Conservation (phyloP, 1,284 basidiomycete species). For the Puccinia brachypodii region DNA sequence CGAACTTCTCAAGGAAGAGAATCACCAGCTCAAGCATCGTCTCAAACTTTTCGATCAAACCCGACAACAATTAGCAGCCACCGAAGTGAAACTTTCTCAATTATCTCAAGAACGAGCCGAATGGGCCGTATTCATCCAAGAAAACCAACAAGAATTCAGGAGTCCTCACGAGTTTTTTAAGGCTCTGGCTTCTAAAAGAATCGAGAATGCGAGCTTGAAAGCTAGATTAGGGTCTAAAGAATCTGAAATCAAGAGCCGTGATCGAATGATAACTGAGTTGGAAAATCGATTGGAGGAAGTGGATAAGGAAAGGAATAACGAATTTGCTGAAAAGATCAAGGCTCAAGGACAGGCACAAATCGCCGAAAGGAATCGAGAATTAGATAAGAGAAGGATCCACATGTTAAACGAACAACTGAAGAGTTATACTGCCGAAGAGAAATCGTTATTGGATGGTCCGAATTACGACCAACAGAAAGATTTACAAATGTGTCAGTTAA, state of each 20-base stretch:
- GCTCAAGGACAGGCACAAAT: slow-evolving; percentile 26
- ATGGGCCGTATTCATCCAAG: slow-evolving; percentile 41
- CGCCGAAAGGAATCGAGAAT: slow-evolving; percentile 25
- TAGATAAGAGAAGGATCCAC: slow-evolving; percentile 35
- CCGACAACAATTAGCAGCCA: slow-evolving; percentile 24
- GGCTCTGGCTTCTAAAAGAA: slow-evolving; percentile 10
- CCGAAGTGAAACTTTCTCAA: slow-evolving; percentile 39
- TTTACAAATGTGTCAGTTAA: slow-evolving; percentile 10
- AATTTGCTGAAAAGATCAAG: slow-evolving; percentile 26
- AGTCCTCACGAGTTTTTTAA: slow-evolving; percentile 36
- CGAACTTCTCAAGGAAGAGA: slow-evolving; percentile 46
- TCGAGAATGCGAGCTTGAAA: slow-evolving; percentile 42
- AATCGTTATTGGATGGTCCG: slow-evolving; percentile 18
- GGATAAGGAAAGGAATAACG: slow-evolving; percentile 24
- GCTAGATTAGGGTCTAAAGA: slow-evolving; percentile 36
- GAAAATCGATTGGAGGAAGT: slow-evolving; percentile 39
- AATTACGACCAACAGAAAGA: slow-evolving; percentile 35
- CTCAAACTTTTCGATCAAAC: slow-evolving; percentile 19
- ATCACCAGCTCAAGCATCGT: slow-evolving; percentile 21
- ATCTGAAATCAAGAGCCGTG: slow-evolving; percentile 37
- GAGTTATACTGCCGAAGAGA: slow-evolving; percentile 43
- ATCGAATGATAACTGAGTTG: slow-evolving; percentile 39
- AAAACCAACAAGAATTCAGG: slow-evolving; percentile 23
- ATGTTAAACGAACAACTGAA: slow-evolving; percentile 48
- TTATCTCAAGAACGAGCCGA: slow-evolving; percentile 28